Percentiles rank a stretch among this genome's conserved stretches.
These are phyloP conservation scores for Ceratocystis destructans DNA, from an alignment of 2,329 filamentous ascomycete genomes.

Conservation along the genomic window DNA sequence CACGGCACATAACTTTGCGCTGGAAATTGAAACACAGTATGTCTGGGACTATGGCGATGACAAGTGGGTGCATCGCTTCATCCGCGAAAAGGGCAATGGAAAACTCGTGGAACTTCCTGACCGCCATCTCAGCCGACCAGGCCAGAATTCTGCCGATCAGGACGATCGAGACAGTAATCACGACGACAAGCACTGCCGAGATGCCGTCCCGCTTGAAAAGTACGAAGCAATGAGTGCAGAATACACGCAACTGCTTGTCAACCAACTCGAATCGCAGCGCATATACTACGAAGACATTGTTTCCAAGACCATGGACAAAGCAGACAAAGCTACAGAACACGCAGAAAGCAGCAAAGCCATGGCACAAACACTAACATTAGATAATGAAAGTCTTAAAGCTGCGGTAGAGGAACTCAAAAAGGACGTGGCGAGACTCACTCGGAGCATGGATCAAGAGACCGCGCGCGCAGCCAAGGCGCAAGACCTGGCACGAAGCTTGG, in stretches of 20 bases:
- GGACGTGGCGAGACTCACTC: slow-evolving; percentile 35
- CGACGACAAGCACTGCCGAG: slow-evolving; percentile 31
- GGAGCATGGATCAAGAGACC: slow-evolving; percentile 54
- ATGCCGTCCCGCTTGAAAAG: slow-evolving; percentile 57
- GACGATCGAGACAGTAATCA: slow-evolving; percentile 20
- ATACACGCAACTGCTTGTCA: slow-evolving; percentile 86
- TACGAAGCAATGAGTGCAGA: slow-evolving; percentile 72
- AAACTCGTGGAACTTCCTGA: slow-evolving; percentile 83
- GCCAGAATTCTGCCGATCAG: slow-evolving; percentile 22
- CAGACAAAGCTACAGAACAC: slow-evolving; percentile 53
- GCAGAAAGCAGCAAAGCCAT: slow-evolving; percentile 48
- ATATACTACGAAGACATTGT: slow-evolving; percentile 91
- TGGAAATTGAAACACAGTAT: slow-evolving; percentile 85
- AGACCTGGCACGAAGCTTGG: slow-evolving; percentile 59
- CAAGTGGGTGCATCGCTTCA: slow-evolving; percentile 88
- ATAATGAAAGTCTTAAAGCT: slow-evolving; percentile 18
- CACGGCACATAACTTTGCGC: slow-evolving; percentile 77
- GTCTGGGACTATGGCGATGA: slow-evolving; percentile 98
- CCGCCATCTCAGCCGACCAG: slow-evolving; percentile 10
- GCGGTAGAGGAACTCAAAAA: slow-evolving; percentile 20
- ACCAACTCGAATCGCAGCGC: slow-evolving; percentile 82
- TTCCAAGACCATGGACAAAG: slow-evolving; percentile 79
- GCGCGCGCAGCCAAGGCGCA: slow-evolving; percentile 58
- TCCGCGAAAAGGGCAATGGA: slow-evolving; percentile 83
- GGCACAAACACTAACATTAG: slow-evolving; percentile 23